Base-by-base conservation (phyloP, 2,329 filamentous ascomycete genomes). In the Neoascochyta sp. region DNA sequence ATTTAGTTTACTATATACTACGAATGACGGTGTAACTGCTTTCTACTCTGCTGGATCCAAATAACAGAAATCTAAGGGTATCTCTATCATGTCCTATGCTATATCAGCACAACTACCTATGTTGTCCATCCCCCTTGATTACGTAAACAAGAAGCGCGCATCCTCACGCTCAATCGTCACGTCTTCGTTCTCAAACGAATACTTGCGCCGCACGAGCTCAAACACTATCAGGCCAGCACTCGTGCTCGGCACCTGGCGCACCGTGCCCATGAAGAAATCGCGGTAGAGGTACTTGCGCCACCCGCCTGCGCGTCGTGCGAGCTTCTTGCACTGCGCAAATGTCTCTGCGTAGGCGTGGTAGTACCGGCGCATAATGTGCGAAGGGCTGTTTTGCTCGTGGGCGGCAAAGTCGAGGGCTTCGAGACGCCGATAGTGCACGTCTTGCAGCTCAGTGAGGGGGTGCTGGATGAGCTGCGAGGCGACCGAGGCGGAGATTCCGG, bases 171-270 rank as follows among this genome's bases (percentile, higher is more conserved):
- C 48, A 24, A 65, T 65, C n/a, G 54, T 57, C 7, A 64, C 58
- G 16, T 63, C 52, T 14, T 86, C 45, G 71, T 71, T 41, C 79
- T 78, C 47, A 74, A 75, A 68, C 2, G 80, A 80, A 46, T 86
- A 88, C 62, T 85, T 86, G 19, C 83, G 69, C 34, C 84, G 68
- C 20, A 87, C 78, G 24, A 89, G 55, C 63, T 89, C 84, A 55
- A 89, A 89, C 12, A 86, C 84, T 45, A 89, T 85, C 36, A 89
- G 57, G 0, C 83, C 84, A 0, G 83, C 83, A 37, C 80, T 83
- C 2, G 84, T 88, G 54, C 81, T 85, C 0, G 84, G 84, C 2
- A 86, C 81, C 61, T 87, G 83, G 4, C 81, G 69, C 29, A 87
- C 73, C 1, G 83, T 83, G 31, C 74, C 80, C 74, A 76, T 76